These are phyloP conservation scores for Baudoinia panamericana DNA, from an alignment of 495 filamentous ascomycete genomes.

Conservation along the genomic window DNA sequence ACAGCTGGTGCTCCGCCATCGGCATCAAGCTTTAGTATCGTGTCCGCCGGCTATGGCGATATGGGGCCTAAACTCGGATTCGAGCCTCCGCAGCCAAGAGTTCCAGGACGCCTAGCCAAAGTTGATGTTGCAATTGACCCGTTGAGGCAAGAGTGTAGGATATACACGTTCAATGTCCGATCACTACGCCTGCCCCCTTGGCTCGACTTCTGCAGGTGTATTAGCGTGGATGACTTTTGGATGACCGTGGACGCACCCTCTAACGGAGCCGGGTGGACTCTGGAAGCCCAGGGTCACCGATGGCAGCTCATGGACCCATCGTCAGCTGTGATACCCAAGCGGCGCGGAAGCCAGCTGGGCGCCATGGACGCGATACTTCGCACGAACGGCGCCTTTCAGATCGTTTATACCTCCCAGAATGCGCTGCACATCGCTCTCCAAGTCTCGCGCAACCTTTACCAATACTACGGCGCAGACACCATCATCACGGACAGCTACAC, in stretches of 20 bases:
- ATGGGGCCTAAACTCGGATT: conserved; percentile 40
- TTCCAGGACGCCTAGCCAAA: conserved; percentile 32
- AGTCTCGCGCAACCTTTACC: conserved; percentile 45
- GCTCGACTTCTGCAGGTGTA: conserved; percentile 8
- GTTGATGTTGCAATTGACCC: conserved; percentile 17
- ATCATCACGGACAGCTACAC: conserved; percentile 26
- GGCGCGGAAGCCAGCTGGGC: conserved; percentile 35
- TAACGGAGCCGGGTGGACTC: too few relatives aligned
- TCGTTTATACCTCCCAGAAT: conserved; percentile 23
- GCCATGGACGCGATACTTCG: conserved; percentile 40
- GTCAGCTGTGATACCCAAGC: too few relatives aligned
- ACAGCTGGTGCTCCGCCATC: too few relatives aligned
- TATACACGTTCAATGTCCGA: conserved; percentile 3
- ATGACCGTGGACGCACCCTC: too few relatives aligned
- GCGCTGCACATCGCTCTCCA: conserved; percentile 35
- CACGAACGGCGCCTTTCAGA: conserved; percentile 34
- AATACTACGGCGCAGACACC: conserved; percentile 47
- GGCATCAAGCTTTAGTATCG: conserved; percentile 39
- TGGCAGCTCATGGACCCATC: too few relatives aligned
- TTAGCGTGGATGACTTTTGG: too few relatives aligned
- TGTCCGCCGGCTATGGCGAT: conserved; percentile 37
- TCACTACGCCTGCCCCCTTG: background rate
- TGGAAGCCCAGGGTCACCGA: too few relatives aligned
- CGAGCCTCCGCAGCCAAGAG: conserved; percentile 34
- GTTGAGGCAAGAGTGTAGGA: background rate